Conservation (phyloP, 768 basidiomycete genomes). For the Chalciporus pseudorubinellus region DNA sequence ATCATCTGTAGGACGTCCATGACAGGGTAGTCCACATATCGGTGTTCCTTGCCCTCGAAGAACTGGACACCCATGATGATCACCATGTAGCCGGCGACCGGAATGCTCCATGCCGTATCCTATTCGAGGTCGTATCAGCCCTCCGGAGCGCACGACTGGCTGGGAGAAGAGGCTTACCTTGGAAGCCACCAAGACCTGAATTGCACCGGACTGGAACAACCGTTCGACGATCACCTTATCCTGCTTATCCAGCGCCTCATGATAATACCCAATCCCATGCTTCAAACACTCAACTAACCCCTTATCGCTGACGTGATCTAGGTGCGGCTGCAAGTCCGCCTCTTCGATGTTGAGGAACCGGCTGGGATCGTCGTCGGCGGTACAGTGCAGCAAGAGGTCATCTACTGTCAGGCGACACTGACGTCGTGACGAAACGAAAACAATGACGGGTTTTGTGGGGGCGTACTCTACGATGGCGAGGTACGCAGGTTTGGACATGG, state of each 20-base stretch:
- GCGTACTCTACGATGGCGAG: constrained; percentile 89
- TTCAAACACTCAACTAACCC: constrained; percentile 76
- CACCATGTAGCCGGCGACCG: constrained; percentile 94
- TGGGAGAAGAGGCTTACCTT: constrained; percentile 53
- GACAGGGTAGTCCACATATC: constrained; percentile 96
- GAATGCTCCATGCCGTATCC: constrained; percentile 97
- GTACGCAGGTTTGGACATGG: constrained; percentile 98
- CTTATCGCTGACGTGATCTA: constrained; percentile 79
- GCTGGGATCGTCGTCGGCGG: constrained; percentile 80
- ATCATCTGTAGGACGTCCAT: constrained; percentile 99
- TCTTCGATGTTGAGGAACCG: constrained; percentile 88
- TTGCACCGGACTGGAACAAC: constrained; percentile 89
- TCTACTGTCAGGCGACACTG: constrained; percentile 94
- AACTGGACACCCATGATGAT: constrained; percentile 99
- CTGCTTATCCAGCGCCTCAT: constrained; percentile 88
- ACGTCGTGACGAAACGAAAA: constrained; percentile 90
- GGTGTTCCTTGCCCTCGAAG: constrained; percentile 96
- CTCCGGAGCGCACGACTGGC: neutral
- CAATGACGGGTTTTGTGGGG: constrained; percentile 78
- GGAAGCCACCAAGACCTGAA: constrained; percentile 91
- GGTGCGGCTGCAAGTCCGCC: constrained; percentile 79
- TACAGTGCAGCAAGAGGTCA: constrained; percentile 84
- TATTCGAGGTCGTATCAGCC: constrained; percentile 27
- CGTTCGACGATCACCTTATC: constrained; percentile 94
- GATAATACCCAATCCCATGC: constrained; percentile 93